Evolutionary conservation across 2,329 filamentous ascomycete genomes (phyloP).

Genomic region (Xylariaceae sp.): DNA sequence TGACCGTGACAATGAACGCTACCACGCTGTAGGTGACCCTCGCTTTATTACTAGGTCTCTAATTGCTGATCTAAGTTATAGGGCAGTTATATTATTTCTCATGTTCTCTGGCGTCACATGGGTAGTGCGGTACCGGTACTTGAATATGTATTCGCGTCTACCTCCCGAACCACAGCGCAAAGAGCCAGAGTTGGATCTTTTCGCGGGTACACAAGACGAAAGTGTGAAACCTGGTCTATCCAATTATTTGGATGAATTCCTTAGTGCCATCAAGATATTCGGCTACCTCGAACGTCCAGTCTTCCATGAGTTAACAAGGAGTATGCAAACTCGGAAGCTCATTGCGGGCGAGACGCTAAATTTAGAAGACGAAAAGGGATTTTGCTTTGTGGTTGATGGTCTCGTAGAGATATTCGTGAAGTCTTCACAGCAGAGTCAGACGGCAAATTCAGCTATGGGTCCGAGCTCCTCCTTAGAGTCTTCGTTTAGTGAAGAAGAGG

Average conservation of each 20-base stretch:
- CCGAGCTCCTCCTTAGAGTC: conserved; percentile 52
- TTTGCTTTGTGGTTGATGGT: conserved; percentile 96
- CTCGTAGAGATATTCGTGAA: conserved; percentile 98
- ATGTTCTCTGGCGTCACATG: conserved; percentile 88
- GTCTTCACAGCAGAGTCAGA: conserved; percentile 61
- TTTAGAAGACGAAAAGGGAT: conserved; percentile 96
- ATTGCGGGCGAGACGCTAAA: conserved; percentile 96
- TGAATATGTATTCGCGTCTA: conserved; percentile 95
- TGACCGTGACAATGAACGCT: conserved; percentile 98
- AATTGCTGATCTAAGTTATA: conserved; percentile 42
- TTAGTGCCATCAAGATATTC: conserved; percentile 99
- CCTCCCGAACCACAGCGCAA: conserved; percentile 95
- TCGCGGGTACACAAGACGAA: conserved; percentile 89
- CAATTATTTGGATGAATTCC: conserved; percentile 97
- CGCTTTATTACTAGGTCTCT: conserved; percentile 40
- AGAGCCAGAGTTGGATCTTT: conserved; percentile 93
- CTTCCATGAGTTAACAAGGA: conserved; percentile 95
- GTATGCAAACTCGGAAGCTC: conserved; percentile 97
- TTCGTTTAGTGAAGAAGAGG: conserved; percentile 74
- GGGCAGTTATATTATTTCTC: conserved; percentile 70
- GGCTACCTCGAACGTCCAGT: conserved; percentile 95
- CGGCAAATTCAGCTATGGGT: conserved; percentile 46
- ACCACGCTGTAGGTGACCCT: conserved; percentile 77
- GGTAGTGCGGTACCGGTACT: conserved; percentile 92
- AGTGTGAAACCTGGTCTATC: conserved; percentile 88